Conservation (phyloP, 1,284 basidiomycete genomes). For the Papiliotrema flavescens region DNA sequence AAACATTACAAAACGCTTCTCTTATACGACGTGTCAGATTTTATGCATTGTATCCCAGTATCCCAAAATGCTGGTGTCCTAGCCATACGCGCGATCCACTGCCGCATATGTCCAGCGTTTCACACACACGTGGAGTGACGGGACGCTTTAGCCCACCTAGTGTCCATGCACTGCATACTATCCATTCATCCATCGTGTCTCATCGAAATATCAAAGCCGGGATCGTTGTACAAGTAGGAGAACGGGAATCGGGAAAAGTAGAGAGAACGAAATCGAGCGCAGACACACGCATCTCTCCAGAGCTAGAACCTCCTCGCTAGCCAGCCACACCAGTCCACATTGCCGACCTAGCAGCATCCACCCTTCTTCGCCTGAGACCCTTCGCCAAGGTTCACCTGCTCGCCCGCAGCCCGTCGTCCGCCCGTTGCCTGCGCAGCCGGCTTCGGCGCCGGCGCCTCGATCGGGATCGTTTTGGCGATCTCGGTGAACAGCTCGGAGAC, state of each 20-base stretch:
- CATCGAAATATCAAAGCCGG: background rate
- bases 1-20: no score
- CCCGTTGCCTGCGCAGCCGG: slow-evolving; percentile 57
- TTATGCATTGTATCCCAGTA: no score
- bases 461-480: slow-evolving; percentile 95
- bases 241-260: background rate
- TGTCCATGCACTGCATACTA: background rate
- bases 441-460: slow-evolving; percentile 82
- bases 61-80: no score
- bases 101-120: no score
- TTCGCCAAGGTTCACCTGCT: slow-evolving; percentile 70
- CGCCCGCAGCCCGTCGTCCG: slow-evolving; percentile 57
- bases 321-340: background rate
- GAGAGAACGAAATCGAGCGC: background rate
- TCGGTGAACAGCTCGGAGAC: slow-evolving; percentile 98
- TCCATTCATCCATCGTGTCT: background rate
- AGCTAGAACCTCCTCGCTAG: background rate
- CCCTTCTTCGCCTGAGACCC: slow-evolving; percentile 48
- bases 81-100: no score
- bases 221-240: background rate
- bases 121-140: no score
- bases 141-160: no score
- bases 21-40: no score
- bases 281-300: background rate
- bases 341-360: slow-evolving; percentile 35